Evolutionary conservation across 768 basidiomycete species (phyloP), one percentile per base, ranked within the genome.

Genomic region (Atractiella rhizophila): DNA sequence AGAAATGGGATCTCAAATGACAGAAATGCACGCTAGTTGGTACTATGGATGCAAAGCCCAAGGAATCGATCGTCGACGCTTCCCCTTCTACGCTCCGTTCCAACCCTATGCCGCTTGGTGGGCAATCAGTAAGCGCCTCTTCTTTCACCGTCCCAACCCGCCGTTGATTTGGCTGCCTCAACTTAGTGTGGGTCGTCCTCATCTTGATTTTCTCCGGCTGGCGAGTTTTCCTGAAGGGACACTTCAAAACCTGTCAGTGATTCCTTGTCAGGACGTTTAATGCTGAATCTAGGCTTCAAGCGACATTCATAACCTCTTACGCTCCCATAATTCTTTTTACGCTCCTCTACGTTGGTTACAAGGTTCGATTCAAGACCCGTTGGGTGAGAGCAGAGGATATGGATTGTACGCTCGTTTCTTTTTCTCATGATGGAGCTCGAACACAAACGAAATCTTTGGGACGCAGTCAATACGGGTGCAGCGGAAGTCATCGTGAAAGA

Each of bases 301-400:
- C 68, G 23, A 66, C 59, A n/a, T 88, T 91, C 51, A 64, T 86
- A 38, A 83, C 82, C 20, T 79, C 70, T 56, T 91, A 88, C 57
- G 55, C 83, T 31, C 77, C 75, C 30, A 40, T 51, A 24, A 48
- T 54, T n/a, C 40, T 73, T 23, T 82, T 83, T 69, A 80, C 80
- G 16, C 38, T 83, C 37, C 54, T 86, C 28, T 88, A 79, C 57
- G 8, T 64, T 26, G 64, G 58, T 15, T 67, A 73, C 44, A 69
- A 68, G 52, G 44, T 74, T 28, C 66, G 63, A 55, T 68, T 63
- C 41, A 66, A 63, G 51, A 59, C 60, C 33, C 62, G 62, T n/a
- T 48, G 63, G 21, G 60, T 72, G 31, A 54, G 60, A 26, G 48
- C 72, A 0, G 53, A 65, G 15, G 71, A 86, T 25, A 85, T 94